phyloP scores from a whole-genome alignment of 2,329 filamentous ascomycete genomes.

The Penicillium thymicola region DNA sequence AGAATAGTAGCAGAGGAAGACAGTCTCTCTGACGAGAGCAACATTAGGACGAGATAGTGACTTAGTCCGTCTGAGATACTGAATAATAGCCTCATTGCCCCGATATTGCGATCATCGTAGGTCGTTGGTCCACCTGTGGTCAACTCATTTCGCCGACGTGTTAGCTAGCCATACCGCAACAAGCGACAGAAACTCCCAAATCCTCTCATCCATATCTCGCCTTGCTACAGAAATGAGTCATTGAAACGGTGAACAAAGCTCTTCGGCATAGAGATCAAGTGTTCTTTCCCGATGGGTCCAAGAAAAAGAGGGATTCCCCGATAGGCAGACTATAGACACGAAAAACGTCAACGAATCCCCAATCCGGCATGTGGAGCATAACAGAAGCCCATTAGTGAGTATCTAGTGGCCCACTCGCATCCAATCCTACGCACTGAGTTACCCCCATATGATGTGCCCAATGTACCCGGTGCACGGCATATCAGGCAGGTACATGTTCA shows the following conservation, averaged over 20 bases:
- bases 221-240: constrained; percentile 3
- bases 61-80: not conserved
- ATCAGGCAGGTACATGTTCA: constrained; percentile 9
- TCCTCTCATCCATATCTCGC: not conserved
- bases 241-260: constrained; percentile 1
- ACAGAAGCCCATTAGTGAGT: not conserved
- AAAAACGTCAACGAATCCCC: not conserved
- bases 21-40: not conserved
- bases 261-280: not conserved
- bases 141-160: not conserved
- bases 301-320: not conserved
- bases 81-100: not conserved
- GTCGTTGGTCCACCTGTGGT: not conserved
- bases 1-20: not conserved
- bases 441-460: constrained; percentile 5
- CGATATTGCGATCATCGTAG: not conserved
- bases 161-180: constrained; percentile 1
- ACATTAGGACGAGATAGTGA: not conserved
- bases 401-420: not conserved
- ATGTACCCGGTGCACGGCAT: constrained; percentile 4
- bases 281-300: not conserved
- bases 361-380: constrained; percentile 3
- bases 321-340: not conserved
- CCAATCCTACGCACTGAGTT: constrained; percentile 1
- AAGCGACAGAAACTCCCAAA: not conserved